phyloP scores from a whole-genome alignment of 768 basidiomycete species.

The Lactarius hatsudake region DNA sequence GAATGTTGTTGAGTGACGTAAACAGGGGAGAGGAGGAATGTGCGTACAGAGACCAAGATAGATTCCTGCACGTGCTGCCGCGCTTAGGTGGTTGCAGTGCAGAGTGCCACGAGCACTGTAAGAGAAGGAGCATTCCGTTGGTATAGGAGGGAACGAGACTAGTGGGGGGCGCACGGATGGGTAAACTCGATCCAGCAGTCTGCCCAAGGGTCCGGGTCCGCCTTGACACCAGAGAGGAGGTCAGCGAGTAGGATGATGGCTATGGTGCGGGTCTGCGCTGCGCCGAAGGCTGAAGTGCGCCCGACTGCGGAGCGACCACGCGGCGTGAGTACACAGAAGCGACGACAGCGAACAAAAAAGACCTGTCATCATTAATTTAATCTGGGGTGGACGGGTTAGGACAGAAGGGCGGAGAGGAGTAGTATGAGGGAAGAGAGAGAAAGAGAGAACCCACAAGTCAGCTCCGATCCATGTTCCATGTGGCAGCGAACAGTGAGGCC shows the following conservation, averaged over 20 bases:
- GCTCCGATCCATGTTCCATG: no score
- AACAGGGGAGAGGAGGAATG: background rate
- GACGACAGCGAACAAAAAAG: background rate
- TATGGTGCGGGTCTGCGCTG: background rate
- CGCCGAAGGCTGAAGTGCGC: background rate
- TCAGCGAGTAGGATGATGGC: background rate
- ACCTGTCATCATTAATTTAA: background rate
- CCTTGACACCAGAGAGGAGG: constrained; percentile 1
- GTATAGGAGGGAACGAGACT: background rate
- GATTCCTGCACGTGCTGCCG: background rate
- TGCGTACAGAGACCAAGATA: constrained; percentile 2
- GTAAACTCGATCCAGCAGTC: constrained; percentile 7
- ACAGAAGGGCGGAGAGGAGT: background rate
- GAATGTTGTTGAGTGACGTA: background rate
- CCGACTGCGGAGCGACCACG: background rate
- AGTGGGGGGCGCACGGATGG: background rate
- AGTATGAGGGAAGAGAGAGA: background rate
- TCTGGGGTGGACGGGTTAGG: no score
- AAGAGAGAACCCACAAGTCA: background rate
- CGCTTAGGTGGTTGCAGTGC: constrained; percentile 1
- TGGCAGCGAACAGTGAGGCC: no score
- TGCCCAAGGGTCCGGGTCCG: background rate
- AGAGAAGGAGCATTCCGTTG: background rate
- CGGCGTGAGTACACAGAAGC: background rate
- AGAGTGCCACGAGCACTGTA: background rate